Percentiles rank a stretch among this genome's conserved stretches.
Conservation (phyloP, 257 asterid species). For the Agastache rugosa region DNA sequence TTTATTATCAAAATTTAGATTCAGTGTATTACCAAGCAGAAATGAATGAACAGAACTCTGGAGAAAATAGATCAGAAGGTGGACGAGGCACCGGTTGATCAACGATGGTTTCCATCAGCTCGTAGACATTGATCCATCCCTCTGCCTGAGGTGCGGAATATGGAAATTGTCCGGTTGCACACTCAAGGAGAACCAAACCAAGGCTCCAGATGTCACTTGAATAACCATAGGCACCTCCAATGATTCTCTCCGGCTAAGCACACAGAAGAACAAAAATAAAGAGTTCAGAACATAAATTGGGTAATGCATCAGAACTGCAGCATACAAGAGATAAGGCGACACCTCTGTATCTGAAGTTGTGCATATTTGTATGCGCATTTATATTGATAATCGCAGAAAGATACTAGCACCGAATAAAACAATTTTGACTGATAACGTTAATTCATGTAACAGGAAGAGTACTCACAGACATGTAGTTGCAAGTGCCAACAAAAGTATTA, state of each 20-base stretch:
- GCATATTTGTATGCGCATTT: conserved; percentile 2
- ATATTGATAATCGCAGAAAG: conserved; percentile 24
- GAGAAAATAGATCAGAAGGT: conserved; percentile 78
- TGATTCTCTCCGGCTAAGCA: conserved; percentile 90
- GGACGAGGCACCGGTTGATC: conserved; percentile 85
- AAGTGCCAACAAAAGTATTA: conserved; percentile 95
- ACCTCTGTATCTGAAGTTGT: conserved; percentile 7
- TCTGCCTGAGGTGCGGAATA: conserved; percentile 84
- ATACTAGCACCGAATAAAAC: conserved; percentile 10
- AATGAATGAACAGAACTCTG: conserved; percentile 90
- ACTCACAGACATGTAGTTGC: conserved; percentile 99
- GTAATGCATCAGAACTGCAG: conserved; percentile 9
- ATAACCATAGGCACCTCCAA: conserved; percentile 76
- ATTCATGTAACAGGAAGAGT: conserved; percentile 13
- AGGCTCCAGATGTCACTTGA: conserved; percentile 97
- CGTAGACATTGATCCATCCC: conserved; percentile 90
- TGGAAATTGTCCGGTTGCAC: conserved; percentile 86
- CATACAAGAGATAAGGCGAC: background rate
- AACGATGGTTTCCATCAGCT: conserved; percentile 90
- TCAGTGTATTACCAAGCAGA: conserved; percentile 69
- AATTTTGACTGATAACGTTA: background rate
- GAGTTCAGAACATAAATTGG: background rate
- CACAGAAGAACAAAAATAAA: conserved; percentile 24
- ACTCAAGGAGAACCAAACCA: conserved; percentile 91
- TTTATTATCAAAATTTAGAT: conserved; percentile 9